A percentile compares a stretch with the other conserved stretches of the same genome.
Evolutionary conservation across 805 yeast species (phyloP).

Genomic region (Scheffersomyces ergatensis): DNA sequence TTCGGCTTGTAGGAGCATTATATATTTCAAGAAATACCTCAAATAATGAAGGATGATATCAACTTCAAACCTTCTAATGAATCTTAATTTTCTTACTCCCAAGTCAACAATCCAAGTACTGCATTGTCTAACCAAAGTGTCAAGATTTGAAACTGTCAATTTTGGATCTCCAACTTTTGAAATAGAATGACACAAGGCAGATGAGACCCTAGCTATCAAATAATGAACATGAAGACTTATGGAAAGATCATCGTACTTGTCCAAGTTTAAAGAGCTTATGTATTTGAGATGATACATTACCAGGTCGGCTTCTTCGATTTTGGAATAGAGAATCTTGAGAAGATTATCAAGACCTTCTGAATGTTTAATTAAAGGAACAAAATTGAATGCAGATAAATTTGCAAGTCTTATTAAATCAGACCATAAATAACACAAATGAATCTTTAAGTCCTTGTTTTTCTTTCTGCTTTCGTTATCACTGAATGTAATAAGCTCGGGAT

Average conservation of each 20-base stretch:
- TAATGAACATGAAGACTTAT: slow-evolving; percentile 21
- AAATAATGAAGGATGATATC: slow-evolving; percentile 24
- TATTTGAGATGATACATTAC: slow-evolving; percentile 20
- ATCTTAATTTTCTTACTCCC: slow-evolving; percentile 11
- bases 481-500: slow-evolving; percentile 26
- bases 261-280: slow-evolving; percentile 11
- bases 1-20: slow-evolving; percentile 35
- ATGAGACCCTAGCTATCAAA: slow-evolving; percentile 25
- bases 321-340: slow-evolving; percentile 13
- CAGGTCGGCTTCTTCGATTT: slow-evolving; percentile 20
- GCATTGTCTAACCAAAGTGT: slow-evolving; percentile 19
- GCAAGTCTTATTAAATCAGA: slow-evolving; percentile 28
- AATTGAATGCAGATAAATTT: slow-evolving; percentile 23
- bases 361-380: slow-evolving; percentile 22
- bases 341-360: slow-evolving; percentile 16
- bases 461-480: slow-evolving; percentile 12
- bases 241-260: slow-evolving; percentile 14
- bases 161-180: slow-evolving; percentile 14
- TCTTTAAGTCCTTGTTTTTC: slow-evolving; percentile 18
- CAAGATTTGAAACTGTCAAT: slow-evolving; percentile 18
- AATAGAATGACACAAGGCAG: slow-evolving; percentile 19
- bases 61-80: slow-evolving; percentile 15
- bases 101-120: slow-evolving; percentile 22
- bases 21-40: slow-evolving; percentile 22
- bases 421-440: slow-evolving; percentile 35